A percentile compares a stretch with the other conserved stretches of the same genome.
phyloP scores from a whole-genome alignment of 2,329 filamentous ascomycete species.

The Pseudogymnoascus sp. region DNA sequence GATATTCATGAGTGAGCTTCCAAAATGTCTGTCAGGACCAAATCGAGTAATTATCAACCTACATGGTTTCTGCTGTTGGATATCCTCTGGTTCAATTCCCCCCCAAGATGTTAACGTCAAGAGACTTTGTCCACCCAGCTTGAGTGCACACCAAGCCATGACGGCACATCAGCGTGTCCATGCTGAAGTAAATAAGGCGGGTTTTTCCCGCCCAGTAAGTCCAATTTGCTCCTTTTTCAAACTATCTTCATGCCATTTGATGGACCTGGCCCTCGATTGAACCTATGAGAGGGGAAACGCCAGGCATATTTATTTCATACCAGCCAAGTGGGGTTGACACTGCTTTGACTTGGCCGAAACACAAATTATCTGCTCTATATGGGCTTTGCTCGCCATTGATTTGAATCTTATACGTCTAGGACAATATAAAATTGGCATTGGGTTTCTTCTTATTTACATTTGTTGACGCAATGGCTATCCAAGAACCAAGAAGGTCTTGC shows the following conservation, averaged over 20 bases:
- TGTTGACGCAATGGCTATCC: background rate
- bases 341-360: background rate
- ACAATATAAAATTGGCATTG: background rate
- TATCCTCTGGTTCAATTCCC: background rate
- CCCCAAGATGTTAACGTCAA: no score
- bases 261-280: background rate
- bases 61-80: background rate
- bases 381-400: background rate
- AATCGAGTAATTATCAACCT: background rate
- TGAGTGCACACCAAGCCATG: background rate
- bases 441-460: background rate
- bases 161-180: background rate
- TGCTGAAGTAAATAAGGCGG: background rate
- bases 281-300: background rate
- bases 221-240: background rate
- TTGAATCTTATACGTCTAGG: background rate
- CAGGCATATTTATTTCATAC: background rate
- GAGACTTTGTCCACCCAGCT: background rate
- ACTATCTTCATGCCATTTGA: background rate
- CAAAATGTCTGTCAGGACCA: background rate
- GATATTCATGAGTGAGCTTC: background rate
- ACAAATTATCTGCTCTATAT: background rate
- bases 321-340: background rate
- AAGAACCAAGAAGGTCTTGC: background rate
- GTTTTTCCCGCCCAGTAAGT: background rate